A percentile compares a stretch with the other conserved stretches of the same genome.
These are phyloP conservation scores for Globisporangium nagaii DNA, from an alignment of 352 stramenopile genomes.

Conservation along the genomic window DNA sequence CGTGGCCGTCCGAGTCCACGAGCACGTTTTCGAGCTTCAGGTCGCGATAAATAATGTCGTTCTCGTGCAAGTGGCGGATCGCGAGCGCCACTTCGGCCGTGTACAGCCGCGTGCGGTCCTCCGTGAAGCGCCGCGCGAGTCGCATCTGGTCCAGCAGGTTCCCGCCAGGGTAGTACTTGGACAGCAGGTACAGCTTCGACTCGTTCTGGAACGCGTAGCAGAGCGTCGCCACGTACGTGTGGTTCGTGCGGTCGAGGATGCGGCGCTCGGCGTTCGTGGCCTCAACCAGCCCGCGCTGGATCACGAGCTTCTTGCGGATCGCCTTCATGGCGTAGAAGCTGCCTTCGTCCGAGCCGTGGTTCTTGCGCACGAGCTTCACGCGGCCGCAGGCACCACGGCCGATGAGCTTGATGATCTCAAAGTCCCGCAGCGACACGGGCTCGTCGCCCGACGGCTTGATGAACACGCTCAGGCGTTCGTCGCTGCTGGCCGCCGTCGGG, in stretches of 20 bases:
- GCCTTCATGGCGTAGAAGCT: constrained; percentile 85
- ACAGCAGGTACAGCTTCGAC: constrained; percentile 87
- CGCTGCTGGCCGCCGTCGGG: constrained; percentile 27
- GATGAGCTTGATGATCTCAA: constrained; percentile 98
- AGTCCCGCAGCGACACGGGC: constrained; percentile 79
- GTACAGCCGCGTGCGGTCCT: constrained; percentile 94
- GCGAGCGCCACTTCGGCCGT: constrained; percentile 95
- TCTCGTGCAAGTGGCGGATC: constrained; percentile 90
- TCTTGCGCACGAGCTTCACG: constrained; percentile 87
- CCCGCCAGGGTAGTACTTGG: constrained; percentile 96
- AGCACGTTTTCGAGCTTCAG: constrained; percentile 99
- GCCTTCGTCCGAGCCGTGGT: constrained; percentile 74
- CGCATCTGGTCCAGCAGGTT: constrained; percentile 92
- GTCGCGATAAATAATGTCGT: constrained; percentile 97
- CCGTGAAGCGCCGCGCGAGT: constrained; percentile 87
- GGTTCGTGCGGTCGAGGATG: constrained; percentile 90
- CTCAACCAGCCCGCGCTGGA: constrained; percentile 83
- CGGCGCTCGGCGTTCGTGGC: constrained; percentile 87
- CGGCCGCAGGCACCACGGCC: constrained; percentile 89
- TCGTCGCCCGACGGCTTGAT: constrained; percentile 62
- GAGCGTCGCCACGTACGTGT: constrained; percentile 96
- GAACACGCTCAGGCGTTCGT: constrained; percentile 70
- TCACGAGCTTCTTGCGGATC: constrained; percentile 86
- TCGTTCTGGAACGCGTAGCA: constrained; percentile 90
- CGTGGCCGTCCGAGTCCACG: constrained; percentile 92